Evolutionary conservation across 768 basidiomycete species (phyloP), one percentile per base, ranked within the genome.

Genomic region (Galerina marginata): DNA sequence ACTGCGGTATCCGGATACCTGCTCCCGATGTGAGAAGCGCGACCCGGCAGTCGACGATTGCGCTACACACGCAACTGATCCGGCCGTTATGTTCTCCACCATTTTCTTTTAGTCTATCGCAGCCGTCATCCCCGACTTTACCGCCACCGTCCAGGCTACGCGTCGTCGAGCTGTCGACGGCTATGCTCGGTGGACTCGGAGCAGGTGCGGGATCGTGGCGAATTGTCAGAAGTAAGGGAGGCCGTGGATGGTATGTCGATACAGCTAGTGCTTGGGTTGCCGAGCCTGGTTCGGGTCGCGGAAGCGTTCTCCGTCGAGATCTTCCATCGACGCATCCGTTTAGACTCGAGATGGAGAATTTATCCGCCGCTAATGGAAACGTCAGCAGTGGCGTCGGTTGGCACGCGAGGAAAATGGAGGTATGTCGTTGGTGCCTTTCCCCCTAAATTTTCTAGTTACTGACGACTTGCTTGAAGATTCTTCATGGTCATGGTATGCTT

Each of bases 401-500:
- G 95, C 95, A 97, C 75, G 88, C 92, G 20, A 79, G 96, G 59
- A 99, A 99, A 78, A 95, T 97, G 93, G 95, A 97, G 86, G 92
- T 93, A 67, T 58, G 89, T 77, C n/a, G 40, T 44, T 15, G 62
- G 10, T 39, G 6, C 51, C 48, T 26, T 53, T 38, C n/a, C 33
- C 5, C 23, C 33, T 11, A 14, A 36, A 1, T 53, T 61, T 25
- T 29, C 14, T 56, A 29, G 33, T 53, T 36, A 42, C 48, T 65
- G 12, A 50, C 46, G 48, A n/a, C 42, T 61, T 37, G 29, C 52
- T 20, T 58, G 29, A 33, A 92, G 91, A 81, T 98, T 23, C 73
- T 99, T 59, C 90, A 92, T 68, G 96, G 95, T 3, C 82, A 90
- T 67, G 96, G 96, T 11, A 87, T 98, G 87, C 77, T 96, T 10